These are phyloP conservation scores for Ceratocystis ficicola DNA, from an alignment of 2,329 filamentous ascomycete genomes.

Conservation along the genomic window DNA sequence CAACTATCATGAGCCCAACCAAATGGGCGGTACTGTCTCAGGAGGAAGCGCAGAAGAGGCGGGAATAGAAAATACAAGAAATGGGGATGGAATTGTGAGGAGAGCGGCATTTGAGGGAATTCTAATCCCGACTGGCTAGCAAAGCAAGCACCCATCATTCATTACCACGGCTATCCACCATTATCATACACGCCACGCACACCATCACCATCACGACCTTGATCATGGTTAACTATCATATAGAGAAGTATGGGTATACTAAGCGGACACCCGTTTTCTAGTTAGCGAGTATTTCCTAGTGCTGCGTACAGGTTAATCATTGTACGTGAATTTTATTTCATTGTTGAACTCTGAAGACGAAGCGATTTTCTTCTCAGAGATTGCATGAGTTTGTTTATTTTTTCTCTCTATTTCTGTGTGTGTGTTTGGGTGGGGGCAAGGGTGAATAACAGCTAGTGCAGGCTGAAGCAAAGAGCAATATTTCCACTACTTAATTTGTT, in stretches of 20 bases:
- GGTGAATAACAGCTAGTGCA: neutral
- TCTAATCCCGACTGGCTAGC: neutral
- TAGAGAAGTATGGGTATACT: neutral
- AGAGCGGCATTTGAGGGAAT: neutral
- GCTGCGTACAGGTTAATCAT: neutral
- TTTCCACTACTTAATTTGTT: constrained; percentile 8
- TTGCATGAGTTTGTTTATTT: neutral
- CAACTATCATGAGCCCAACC: too few relatives aligned
- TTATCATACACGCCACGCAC: neutral
- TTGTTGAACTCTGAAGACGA: neutral
- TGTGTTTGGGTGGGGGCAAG: neutral
- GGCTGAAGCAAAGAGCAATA: neutral
- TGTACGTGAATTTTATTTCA: constrained; percentile 8
- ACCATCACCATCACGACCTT: neutral
- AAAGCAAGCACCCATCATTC: neutral
- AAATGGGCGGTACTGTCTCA: too few relatives aligned
- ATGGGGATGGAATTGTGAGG: neutral
- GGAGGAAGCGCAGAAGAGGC: neutral
- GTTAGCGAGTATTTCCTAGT: constrained; percentile 6
- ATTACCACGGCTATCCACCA: neutral
- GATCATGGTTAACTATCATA: constrained; percentile 1
- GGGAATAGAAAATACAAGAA: neutral
- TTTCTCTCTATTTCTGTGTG: neutral
- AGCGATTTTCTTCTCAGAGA: neutral
- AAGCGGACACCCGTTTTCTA: neutral